Base-by-base conservation (phyloP, 257 asterid genomes). In the Jaltomata sinuosa region DNA sequence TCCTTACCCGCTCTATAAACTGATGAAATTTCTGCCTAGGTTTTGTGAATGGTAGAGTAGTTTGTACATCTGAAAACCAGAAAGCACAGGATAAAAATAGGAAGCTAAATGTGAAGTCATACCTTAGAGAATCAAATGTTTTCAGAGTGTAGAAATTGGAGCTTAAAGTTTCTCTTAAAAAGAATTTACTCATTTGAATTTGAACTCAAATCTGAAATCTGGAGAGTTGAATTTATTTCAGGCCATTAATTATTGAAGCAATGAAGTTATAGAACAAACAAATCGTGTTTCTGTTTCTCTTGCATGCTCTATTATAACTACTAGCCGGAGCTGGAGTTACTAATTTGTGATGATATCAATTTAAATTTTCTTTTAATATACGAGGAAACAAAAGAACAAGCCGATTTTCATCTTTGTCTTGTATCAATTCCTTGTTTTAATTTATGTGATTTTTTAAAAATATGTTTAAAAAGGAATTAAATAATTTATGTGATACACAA, bases 1-100 rank as follows among this genome's bases (percentile, higher is more conserved):
- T 88, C 91, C 0, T 87, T 84, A 36, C 86, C 90, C 1, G 92
- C 92, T 54, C 16, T 87, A 64, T 88, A 40, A 84, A 69, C 21
- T 6, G 32, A 74, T 45, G 80, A 74, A 42, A 42, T 19, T n/a
- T 72, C 12, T n/a, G 7, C 7, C n/a, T 45, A 45, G 40, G 53
- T 29, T 50, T n/a, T 72, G 81, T 76, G 77, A 69, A 54, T 83
- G 83, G 78, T 85, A 85, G 84, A 19, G 78, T 85, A 54, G 84
- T 25, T 82, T 87, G 85, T 79, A 85, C 19, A 85, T 83, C 85
- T 57, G 81, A 54, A 54, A 79, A 59, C 32, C 27, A 42, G 22
- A 21, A 45, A 62, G 42, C 61, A 50, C 15, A 50, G 21, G 34
- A 16, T 54, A 83, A 2, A 19, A 38, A 5, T 50, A 53, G 38